Conservation (phyloP, 352 stramenopile genomes). For the Phytophthora rubi region DNA sequence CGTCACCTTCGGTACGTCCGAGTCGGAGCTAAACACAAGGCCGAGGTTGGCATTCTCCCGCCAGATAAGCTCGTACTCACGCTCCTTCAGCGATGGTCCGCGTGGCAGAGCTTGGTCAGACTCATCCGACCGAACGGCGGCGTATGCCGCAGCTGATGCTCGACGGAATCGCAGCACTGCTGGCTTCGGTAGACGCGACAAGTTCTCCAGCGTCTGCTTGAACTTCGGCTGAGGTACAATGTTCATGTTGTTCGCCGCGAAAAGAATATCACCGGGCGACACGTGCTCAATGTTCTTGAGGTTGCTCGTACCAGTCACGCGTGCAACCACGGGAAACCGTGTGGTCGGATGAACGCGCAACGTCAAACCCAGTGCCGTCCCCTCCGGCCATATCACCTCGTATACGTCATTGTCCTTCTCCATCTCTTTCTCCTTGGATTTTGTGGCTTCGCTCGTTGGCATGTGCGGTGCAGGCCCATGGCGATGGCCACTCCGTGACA, state of each 20-base stretch:
- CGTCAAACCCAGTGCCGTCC: slow-evolving; percentile 69
- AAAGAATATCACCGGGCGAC: slow-evolving; percentile 69
- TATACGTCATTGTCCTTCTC: slow-evolving; percentile 67
- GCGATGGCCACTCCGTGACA: slow-evolving; percentile 44
- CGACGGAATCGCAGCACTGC: slow-evolving; percentile 71
- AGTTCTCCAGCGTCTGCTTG: slow-evolving; percentile 79
- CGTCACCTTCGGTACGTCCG: slow-evolving; percentile 78
- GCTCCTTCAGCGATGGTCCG: slow-evolving; percentile 63
- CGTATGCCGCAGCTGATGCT: slow-evolving; percentile 43
- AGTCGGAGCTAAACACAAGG: slow-evolving; percentile 84
- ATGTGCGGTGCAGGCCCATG: slow-evolving; percentile 30
- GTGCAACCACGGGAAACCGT: slow-evolving; percentile 71
- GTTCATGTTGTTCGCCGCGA: slow-evolving; percentile 74
- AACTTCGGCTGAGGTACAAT: slow-evolving; percentile 81
- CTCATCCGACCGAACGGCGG: slow-evolving; percentile 46
- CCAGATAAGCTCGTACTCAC: slow-evolving; percentile 88
- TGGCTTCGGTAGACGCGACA: slow-evolving; percentile 75
- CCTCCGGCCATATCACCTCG: slow-evolving; percentile 76
- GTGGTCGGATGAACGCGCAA: slow-evolving; percentile 75
- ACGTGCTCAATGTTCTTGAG: slow-evolving; percentile 82
- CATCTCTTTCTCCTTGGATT: slow-evolving; percentile 31
- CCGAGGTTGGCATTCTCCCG: slow-evolving; percentile 84
- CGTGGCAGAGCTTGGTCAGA: slow-evolving; percentile 56
- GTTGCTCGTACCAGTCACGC: slow-evolving; percentile 78
- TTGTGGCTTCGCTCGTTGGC: slow-evolving; percentile 21